Percentiles rank a stretch among this genome's conserved stretches.
Evolutionary conservation across 2,329 filamentous ascomycete species (phyloP).

Genomic region (Verticillium longisporum): DNA sequence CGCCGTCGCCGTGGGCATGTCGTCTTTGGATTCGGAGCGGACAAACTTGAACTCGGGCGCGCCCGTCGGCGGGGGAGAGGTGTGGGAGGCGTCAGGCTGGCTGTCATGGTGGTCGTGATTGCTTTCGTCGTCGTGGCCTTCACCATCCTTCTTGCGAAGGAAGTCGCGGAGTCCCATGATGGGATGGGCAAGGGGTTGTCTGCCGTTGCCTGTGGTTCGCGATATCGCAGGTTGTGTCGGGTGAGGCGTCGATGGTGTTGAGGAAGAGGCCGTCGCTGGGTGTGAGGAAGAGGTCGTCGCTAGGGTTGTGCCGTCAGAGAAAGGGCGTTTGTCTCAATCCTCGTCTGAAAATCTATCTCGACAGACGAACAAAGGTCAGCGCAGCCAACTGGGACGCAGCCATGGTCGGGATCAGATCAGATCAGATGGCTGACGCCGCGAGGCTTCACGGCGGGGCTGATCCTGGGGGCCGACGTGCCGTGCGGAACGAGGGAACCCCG

Average conservation of each 20-base stretch:
- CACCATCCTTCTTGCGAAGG: constrained; percentile 45
- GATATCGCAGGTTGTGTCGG: not conserved
- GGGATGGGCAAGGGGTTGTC: not conserved
- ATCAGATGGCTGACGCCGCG: not conserved
- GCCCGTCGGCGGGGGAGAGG: constrained; percentile 19
- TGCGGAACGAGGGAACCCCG: not conserved
- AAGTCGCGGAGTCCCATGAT: constrained; percentile 46
- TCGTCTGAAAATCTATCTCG: not conserved
- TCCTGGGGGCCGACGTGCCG: not conserved
- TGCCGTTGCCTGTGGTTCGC: not conserved
- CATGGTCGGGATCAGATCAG: not conserved
- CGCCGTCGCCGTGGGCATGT: not conserved
- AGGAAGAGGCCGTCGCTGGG: too few relatives aligned
- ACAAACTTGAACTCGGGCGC: constrained; percentile 72
- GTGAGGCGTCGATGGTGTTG: not conserved
- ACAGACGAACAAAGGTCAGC: not conserved
- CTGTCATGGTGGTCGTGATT: constrained; percentile 39
- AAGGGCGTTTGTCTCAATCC: not conserved
- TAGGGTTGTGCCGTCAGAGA: too few relatives aligned
- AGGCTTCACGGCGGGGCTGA: not conserved
- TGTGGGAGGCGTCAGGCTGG: constrained; percentile 30
- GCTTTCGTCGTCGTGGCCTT: constrained; percentile 26
- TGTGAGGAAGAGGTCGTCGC: not conserved
- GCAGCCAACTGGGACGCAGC: not conserved
- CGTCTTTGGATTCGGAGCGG: constrained; percentile 70